phyloP scores from a whole-genome alignment of 2,329 filamentous ascomycete species.

The Intubia oerlemansii region DNA sequence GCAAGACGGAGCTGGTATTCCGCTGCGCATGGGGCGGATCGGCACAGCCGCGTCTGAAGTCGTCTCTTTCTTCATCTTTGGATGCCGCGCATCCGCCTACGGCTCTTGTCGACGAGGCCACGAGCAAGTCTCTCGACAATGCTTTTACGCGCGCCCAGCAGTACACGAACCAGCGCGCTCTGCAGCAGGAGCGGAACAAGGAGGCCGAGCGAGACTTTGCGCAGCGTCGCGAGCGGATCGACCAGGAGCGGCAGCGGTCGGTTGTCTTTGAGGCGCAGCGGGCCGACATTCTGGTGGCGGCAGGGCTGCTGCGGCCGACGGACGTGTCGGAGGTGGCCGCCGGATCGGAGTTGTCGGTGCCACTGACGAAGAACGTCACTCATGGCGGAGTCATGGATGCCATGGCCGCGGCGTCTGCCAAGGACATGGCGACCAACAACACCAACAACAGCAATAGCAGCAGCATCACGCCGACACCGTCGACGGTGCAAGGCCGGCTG shows the following conservation, averaged over 20 bases:
- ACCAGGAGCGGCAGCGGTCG: conserved; percentile 26
- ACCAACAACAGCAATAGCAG: background rate
- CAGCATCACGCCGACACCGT: conserved; percentile 3
- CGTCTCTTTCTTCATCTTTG: too few relatives aligned
- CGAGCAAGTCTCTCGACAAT: conserved; percentile 25
- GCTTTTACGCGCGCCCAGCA: conserved; percentile 24
- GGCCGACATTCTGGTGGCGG: conserved; percentile 3
- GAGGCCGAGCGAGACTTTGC: conserved; percentile 23
- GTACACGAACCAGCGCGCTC: conserved; percentile 18
- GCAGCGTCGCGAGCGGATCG: conserved; percentile 19
- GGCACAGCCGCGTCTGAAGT: conserved; percentile 16
- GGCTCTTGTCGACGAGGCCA: conserved; percentile 16
- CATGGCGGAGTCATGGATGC: background rate
- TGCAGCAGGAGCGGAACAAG: conserved; percentile 19
- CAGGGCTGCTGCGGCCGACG: background rate
- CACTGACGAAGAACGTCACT: background rate
- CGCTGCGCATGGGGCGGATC: conserved; percentile 36
- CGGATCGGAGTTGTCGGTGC: background rate
- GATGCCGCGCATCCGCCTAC: conserved; percentile 6
- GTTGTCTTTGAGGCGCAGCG: conserved; percentile 26
- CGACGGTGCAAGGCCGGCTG: background rate
- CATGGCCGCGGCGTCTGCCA: too few relatives aligned
- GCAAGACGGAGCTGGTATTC: conserved; percentile 22
- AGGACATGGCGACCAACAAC: background rate
- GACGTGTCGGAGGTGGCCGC: background rate